Base-by-base conservation (phyloP, 768 basidiomycete genomes). In the Termitomyces sp. region DNA sequence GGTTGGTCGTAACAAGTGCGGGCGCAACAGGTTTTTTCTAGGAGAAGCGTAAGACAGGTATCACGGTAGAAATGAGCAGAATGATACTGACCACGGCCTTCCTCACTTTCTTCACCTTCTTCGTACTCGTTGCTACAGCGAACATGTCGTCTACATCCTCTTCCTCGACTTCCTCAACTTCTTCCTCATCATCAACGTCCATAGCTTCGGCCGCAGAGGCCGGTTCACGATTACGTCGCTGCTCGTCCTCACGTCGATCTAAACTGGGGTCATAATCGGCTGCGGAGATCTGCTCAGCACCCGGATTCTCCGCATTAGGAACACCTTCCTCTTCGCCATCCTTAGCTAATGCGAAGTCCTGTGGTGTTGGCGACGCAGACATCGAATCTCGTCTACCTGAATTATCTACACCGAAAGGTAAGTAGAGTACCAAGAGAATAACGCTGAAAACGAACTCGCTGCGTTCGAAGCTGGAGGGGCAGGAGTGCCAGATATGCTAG, bases 81-180 rank as follows among this genome's bases (percentile, higher is more conserved):
- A 13, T 15, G 5, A 65, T 46, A 71, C 83, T 59, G 65, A 87
- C 85, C 51, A 74, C 67, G 7, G 81, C 78, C 67, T 78, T 82
- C 75, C 80, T 86, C 9, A 78, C 69, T 58, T 82, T 86, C 66
- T 82, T 85, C 67, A 77, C 80, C 68, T 81, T 82, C 63, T 81
- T 78, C 39, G 60, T 62, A 24, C 66, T 66, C 18, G 69, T 64
- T 7, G 74, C 77, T 22, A 91, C 79, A 24, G 93, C 87, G 65
- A 98, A 98, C 94, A 99, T 98, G 69, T 98, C 96, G 60, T 96
- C 93, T 1, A 96, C 80, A 36, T 94, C 92, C 13, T 92, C 90
- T 8, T 89, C 90, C 12, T 87, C 87, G 2, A 81, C 83, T 28
- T 82, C 81, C n/a, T 79, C 78, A 12, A 80, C 80, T 56, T 83